Percentiles rank a stretch among this genome's conserved stretches.
These are phyloP conservation scores for Albugo candida DNA, from an alignment of 352 stramenopile genomes.

Conservation along the genomic window DNA sequence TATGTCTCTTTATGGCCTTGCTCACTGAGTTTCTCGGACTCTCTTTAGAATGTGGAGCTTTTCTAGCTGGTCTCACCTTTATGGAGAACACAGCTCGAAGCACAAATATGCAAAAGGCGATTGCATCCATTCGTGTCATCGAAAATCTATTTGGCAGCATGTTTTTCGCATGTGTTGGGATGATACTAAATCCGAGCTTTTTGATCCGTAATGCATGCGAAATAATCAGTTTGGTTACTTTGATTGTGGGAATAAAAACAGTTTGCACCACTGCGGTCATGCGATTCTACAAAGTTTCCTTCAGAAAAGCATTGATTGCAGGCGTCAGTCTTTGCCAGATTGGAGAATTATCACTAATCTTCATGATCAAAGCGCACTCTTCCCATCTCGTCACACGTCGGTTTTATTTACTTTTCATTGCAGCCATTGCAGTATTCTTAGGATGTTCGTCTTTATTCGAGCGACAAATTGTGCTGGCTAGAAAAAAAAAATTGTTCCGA, in stretches of 20 bases:
- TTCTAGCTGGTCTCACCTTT: slow-evolving; percentile 64
- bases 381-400: slow-evolving; percentile 63
- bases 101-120: slow-evolving; percentile 23
- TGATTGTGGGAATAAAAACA: slow-evolving; percentile 65
- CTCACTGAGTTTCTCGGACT: slow-evolving; percentile 67
- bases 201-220: slow-evolving; percentile 49
- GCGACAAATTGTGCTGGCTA: slow-evolving; percentile 37
- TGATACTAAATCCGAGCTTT: slow-evolving; percentile 76
- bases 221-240: slow-evolving; percentile 65
- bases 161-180: slow-evolving; percentile 76
- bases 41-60: slow-evolving; percentile 67
- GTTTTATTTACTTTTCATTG: slow-evolving; percentile 68
- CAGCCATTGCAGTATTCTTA: slow-evolving; percentile 61
- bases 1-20: slow-evolving; percentile 69
- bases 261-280: slow-evolving; percentile 55
- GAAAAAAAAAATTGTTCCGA: slow-evolving; percentile 33
- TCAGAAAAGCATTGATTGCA: slow-evolving; percentile 51
- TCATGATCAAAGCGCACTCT: slow-evolving; percentile 79
- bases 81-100: slow-evolving; percentile 41
- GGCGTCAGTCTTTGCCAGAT: slow-evolving; percentile 65
- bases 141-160: slow-evolving; percentile 78
- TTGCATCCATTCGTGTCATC: slow-evolving; percentile 72
- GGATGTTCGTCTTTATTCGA: slow-evolving; percentile 67
- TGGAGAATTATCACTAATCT: slow-evolving; percentile 70
- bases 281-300: slow-evolving; percentile 56